Base-by-base conservation (phyloP, 2,329 filamentous ascomycete genomes). In the Pestalotiopsis sp. region DNA sequence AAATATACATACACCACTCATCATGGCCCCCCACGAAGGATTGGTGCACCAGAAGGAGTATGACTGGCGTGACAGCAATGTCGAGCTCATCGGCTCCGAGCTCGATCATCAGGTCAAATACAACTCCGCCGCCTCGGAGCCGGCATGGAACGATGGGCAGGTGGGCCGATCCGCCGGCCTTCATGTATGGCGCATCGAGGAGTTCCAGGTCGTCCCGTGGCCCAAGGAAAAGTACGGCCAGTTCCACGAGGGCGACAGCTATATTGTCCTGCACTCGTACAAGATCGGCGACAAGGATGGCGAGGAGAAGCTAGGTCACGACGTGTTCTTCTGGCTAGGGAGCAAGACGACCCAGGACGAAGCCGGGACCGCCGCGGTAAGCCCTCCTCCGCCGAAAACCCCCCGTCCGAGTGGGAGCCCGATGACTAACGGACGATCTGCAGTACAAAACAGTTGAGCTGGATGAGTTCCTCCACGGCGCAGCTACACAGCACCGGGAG, bases 311-410 rank as follows among this genome's bases (percentile, higher is more conserved):
- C 80, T 91, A 4, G 81, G 80, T 57, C 90, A 92, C 73, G 89
- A 92, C 64, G 86, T 92, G 74, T 92, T 90, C 82, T 92, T 92
- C 81, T 92, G 90, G 90, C 84, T 92, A 0, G 90, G 90, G 4
- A 82, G 79, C 65, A 86, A 91, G 74, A 92, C 90, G 0, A 86
- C 87, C 2, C 89, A 91, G 79, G 90, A 92, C 71, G 90, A 92
- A 79, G 89, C 90, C 1, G 90, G 90, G 17, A 89, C 87, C 0
- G 90, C 90, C 0, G 90, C 90, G 1, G 61, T 64, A 31, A 64
- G 61, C 25, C 12, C n/a, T 12, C 36, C 31, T 36, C 31, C 31
- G 31, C 9, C 31, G 7, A 36, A 9, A 36, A 23, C 20, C 2
- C 7, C 6, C 31, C 31, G 7, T 36, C 17, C 14, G 17, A 17